Percentiles rank a stretch among this genome's conserved stretches.
These are phyloP conservation scores for Aspergillus calidoustus DNA, from an alignment of 2,329 filamentous ascomycete species.

Conservation along the genomic window DNA sequence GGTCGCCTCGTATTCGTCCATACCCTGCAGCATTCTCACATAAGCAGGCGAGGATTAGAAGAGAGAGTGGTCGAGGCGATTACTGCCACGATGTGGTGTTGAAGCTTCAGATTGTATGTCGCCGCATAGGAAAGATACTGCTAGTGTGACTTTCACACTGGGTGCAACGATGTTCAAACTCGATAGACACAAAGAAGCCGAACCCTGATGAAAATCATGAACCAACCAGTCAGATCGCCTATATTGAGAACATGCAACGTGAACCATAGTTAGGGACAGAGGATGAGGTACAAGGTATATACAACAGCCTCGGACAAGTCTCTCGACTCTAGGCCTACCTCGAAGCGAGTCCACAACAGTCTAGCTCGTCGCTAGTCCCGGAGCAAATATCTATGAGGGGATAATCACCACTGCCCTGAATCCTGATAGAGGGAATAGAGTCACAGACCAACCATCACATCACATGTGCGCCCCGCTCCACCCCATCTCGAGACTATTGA, in stretches of 20 bases:
- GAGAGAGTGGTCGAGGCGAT: neutral
- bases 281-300: neutral
- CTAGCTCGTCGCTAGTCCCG: neutral
- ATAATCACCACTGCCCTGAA: neutral
- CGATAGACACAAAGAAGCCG: too few relatives aligned
- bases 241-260: neutral
- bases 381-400: neutral
- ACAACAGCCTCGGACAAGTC: neutral
- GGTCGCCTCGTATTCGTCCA: neutral
- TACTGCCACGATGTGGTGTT: neutral
- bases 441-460: neutral
- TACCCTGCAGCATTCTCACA: neutral
- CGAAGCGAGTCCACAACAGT: neutral
- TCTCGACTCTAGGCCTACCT: neutral
- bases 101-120: neutral
- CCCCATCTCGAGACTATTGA: neutral
- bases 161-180: neutral
- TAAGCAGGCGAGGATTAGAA: neutral
- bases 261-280: neutral
- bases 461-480: neutral
- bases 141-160: neutral
- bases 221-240: neutral
- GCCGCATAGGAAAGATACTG: neutral
- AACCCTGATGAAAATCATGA: neutral
- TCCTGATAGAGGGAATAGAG: too few relatives aligned